A percentile compares a stretch with the other conserved stretches of the same genome.
These are phyloP conservation scores for Cordyceps farinosa DNA, from an alignment of 2,329 filamentous ascomycete genomes.

Conservation along the genomic window DNA sequence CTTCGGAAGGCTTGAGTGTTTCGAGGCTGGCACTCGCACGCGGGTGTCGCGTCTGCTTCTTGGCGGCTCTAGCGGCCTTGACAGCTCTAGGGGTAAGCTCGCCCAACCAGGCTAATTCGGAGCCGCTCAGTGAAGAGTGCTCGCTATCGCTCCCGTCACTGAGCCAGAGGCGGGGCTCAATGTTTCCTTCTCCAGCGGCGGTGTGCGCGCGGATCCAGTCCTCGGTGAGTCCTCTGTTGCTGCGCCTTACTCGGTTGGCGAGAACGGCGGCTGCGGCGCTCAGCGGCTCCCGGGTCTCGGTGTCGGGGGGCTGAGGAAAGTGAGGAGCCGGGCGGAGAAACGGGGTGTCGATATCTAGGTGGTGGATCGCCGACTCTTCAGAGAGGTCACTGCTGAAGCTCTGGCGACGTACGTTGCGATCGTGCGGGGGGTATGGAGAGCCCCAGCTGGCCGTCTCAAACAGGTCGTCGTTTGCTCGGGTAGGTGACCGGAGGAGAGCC, in stretches of 20 bases:
- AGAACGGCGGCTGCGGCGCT: conserved; percentile 60
- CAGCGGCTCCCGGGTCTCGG: conserved; percentile 36
- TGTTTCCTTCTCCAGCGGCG: conserved; percentile 63
- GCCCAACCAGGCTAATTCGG: conserved; percentile 52
- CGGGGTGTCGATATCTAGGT: conserved; percentile 58
- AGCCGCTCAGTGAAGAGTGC: conserved; percentile 70
- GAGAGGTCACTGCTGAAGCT: conserved; percentile 58
- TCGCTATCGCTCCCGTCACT: conserved; percentile 72
- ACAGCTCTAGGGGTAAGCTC: conserved; percentile 48
- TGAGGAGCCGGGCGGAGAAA: conserved; percentile 57
- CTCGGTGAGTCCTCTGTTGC: conserved; percentile 65
- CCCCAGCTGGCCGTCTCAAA: conserved; percentile 82
- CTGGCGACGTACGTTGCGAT: conserved; percentile 46
- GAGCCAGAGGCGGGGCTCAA: conserved; percentile 75
- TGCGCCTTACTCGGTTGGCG: conserved; percentile 58
- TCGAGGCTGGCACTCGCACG: conserved; percentile 53
- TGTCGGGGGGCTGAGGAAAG: conserved; percentile 34
- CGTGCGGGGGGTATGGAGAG: conserved; percentile 76
- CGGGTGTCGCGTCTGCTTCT: conserved; percentile 36
- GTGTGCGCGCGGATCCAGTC: conserved; percentile 85
- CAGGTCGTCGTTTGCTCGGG: conserved; percentile 34
- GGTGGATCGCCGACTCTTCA: conserved; percentile 58
- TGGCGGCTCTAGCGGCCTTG: conserved; percentile 33
- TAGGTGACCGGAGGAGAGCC: conserved; percentile 54
- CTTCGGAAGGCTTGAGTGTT: conserved; percentile 44